Conservation (phyloP, 495 filamentous ascomycete genomes). For the Penicillium desertorum region DNA sequence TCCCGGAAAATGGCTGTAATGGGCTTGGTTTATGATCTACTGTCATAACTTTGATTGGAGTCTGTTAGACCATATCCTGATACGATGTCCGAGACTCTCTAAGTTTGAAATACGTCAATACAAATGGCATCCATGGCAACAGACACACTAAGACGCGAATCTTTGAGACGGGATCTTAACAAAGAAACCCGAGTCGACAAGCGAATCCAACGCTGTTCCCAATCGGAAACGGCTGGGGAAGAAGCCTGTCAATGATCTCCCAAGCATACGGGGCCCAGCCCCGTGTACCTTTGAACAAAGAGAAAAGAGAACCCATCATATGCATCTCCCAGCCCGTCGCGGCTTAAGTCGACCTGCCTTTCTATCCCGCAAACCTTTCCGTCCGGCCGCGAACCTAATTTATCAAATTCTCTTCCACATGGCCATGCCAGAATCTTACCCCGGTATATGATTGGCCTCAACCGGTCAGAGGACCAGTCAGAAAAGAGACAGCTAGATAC, state of each 20-base stretch:
- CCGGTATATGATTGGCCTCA: background rate
- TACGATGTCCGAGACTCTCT: background rate
- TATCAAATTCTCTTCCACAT: background rate
- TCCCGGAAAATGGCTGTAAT: background rate
- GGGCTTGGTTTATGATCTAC: constrained; percentile 1
- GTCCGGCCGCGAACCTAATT: constrained; percentile 27
- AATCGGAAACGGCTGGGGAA: background rate
- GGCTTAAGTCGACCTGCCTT: constrained; percentile 20
- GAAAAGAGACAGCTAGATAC: constrained; percentile 9
- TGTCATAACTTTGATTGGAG: constrained; percentile 5
- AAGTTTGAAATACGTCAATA: background rate
- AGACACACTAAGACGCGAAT: constrained; percentile 3
- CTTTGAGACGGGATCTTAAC: constrained; percentile 7
- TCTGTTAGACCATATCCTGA: background rate
- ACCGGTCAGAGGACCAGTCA: constrained; percentile 15
- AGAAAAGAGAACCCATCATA: constrained; percentile 11
- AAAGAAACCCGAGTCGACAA: background rate
- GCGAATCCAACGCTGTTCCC: background rate
- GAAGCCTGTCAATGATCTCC: constrained; percentile 1
- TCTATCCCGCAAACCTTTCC: constrained; percentile 28
- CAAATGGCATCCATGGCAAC: constrained; percentile 9
- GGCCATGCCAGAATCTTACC: background rate
- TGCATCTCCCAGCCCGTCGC: constrained; percentile 6
- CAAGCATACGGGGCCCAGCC: constrained; percentile 2
- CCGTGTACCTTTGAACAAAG: constrained; percentile 11